Evolutionary conservation across 352 stramenopile genomes (phyloP), one percentile per base, ranked within the genome.

Genomic region (Pythium scleroteichum): DNA sequence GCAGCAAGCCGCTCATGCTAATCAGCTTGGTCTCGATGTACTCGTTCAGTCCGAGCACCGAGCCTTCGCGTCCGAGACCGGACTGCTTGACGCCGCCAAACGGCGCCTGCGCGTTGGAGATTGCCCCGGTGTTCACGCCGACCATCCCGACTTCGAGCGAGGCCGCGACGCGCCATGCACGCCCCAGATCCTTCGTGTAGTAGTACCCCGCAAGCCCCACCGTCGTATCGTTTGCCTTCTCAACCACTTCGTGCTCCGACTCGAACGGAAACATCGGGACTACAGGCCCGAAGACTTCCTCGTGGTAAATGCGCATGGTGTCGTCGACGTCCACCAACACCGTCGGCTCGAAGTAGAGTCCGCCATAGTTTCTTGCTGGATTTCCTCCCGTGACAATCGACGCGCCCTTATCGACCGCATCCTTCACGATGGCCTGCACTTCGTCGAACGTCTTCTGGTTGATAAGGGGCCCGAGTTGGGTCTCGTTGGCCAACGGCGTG

Each of bases 21-120:
- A 99, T 78, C 70, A 99, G 98, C 75, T 99, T 99, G 20, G 91
- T 98, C 73, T 99, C 96, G 40, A 97, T 69, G 75, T 99, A 99
- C 75, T 99, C 96, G 23, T 96, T 87, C 8, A 98, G 60, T 0
- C 96, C 96, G 27, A 94, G 62, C 29, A 80, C 78, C 17, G 86
- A 93, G 64, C 90, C 96, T 64, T 99, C 94, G 49, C 89, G 87
- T 33, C 91, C 91, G 5, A 96, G 53, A 20, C 91, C 91, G 20
- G 87, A 97, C 70, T 96, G 76, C 81, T 97, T 96, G 39, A 94
- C 81, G 39, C 90, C 90, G n/a, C 90, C 91, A 64, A 97, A 97
- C 27, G 88, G 85, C 65, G 95, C 91, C 41, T 96, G 86, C 23
- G 81, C 82, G 46, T 82, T 96, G 44, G 83, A 95, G 54, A 98